A percentile compares a stretch with the other conserved stretches of the same genome.
Evolutionary conservation across 805 yeast genomes (phyloP).

Genomic region (Metschnikowia borealis): DNA sequence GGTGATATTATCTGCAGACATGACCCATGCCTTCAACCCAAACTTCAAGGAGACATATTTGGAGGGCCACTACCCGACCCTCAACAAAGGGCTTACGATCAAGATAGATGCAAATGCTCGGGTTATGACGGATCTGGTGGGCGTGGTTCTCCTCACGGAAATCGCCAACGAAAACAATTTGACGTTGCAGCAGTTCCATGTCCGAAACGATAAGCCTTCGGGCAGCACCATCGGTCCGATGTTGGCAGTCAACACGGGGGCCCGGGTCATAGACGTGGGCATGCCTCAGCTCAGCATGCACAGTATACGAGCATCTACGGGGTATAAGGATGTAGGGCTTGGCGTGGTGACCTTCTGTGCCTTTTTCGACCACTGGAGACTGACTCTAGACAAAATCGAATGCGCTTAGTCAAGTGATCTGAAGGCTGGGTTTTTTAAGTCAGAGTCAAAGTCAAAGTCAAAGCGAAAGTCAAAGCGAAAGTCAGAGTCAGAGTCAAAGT

Average conservation of each 20-base stretch:
- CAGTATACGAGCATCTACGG: constrained; percentile 35
- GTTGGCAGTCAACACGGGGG: constrained; percentile 33
- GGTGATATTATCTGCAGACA: constrained; percentile 38
- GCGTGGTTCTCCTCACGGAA: constrained; percentile 22
- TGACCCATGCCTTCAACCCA: constrained; percentile 42
- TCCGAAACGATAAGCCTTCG: constrained; percentile 37
- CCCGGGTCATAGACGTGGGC: constrained; percentile 39
- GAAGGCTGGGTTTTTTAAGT: neutral
- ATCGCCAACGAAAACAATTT: constrained; percentile 24
- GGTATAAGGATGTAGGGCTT: constrained; percentile 36
- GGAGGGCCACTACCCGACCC: constrained; percentile 33
- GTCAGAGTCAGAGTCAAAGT: too few species aligned
- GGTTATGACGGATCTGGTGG: constrained; percentile 35
- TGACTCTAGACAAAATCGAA: constrained; percentile 7
- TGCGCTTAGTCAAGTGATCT: constrained; percentile 1
- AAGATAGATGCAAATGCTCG: constrained; percentile 37
- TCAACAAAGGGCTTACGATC: constrained; percentile 35
- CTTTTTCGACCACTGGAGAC: constrained; percentile 29
- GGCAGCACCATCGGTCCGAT: constrained; percentile 45
- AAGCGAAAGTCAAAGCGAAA: too few species aligned
- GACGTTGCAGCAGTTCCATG: constrained; percentile 36
- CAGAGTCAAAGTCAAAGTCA: too few species aligned
- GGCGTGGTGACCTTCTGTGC: constrained; percentile 32
- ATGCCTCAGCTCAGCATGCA: constrained; percentile 43
- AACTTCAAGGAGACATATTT: constrained; percentile 33